Base-by-base conservation (phyloP, 2,329 filamentous ascomycete genomes). In the Pestalotiopsis sp. region DNA sequence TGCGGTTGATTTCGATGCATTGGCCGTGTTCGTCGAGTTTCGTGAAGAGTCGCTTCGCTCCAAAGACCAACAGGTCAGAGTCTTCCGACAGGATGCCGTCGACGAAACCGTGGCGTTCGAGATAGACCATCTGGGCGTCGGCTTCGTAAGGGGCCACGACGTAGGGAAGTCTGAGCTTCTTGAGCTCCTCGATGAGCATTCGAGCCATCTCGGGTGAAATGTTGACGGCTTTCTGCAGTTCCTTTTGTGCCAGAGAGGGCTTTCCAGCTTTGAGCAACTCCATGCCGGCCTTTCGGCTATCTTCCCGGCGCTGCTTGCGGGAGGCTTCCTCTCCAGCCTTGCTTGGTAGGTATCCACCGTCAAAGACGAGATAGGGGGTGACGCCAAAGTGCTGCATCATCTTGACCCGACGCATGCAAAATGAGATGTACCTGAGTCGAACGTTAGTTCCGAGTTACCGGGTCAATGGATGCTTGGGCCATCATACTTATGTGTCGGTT, bases 81-180 rank as follows among this genome's bases (percentile, higher is more conserved):
- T 99, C 96, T 78, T 99, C 96, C 0, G 96, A 98, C 45, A 99
- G 83, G 71, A 99, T 97, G 31, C 94, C 97, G 73, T 91, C 84
- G 74, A 98, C 92, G 64, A 95, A 84, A 1, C 95, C 95, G 69
- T 93, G 88, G 64, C 91, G 90, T 81, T 99, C 96, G 49, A 99
- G 86, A 77, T 98, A 99, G 31, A 94, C 95, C 74, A 99, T 87
- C 80, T 99, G 95, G n/a, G 95, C 92, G 80, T 99, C 96, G 61
- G 96, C 96, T 84, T 99, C 96, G 81, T 98, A 99, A 0, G 96
- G 96, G 0, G 96, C 96, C 20, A 99, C 97, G 67, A 99, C 86
- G 77, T 97, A 98, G 68, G 93, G 88, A 17, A 99, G 87, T 52
- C 90, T 87, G 75, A 91, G 84, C 75, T 89, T 89, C 82, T 97